Evolutionary conservation across 352 stramenopile genomes (phyloP), one percentile per base, ranked within the genome.

Genomic region (Blastocystis sp.): DNA sequence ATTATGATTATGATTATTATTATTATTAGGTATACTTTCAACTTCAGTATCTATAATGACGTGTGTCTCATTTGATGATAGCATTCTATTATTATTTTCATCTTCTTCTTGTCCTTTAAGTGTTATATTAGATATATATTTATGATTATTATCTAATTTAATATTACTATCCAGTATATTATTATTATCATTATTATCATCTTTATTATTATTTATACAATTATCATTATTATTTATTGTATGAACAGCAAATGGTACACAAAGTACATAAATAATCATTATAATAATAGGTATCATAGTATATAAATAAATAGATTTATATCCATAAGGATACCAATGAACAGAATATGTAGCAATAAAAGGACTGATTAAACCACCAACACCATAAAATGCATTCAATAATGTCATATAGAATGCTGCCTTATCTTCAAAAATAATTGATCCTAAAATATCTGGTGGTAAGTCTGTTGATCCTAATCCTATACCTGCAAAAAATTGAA

Each of bases 391-490:
- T 25, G 39, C 54, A 42, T 62, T 39, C 30, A 62, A 42, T 7
- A 62, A 28, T 11, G 54, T 28, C 52, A 62, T 62, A 11, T 54
- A 42, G 28, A 62, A 40, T 10, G 39, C 52, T 1, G 52, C 54
- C 23, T 62, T 62, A 23, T 52, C 54, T 27, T 46, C 54, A 35
- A 62, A 62, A 2, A 62, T 39, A 28, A 62, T 35, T 1, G 52
- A 62, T 18, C 39, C 37, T 19, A 62, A 31, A 9, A 42, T 31
- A 27, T 62, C 39, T 13, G 52, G 52, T 23, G 25, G 28, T 23
- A 54, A 39, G n/a, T 62, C 52, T 9, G 54, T 24, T 21, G 18
- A 39, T 34, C 52, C 52, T 42, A 62, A 40, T 21, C 52, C 52
- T 9, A 42, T 42, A 52, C 52, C 48, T 11, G 52, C 52, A 3